Evolutionary conservation across 116 monocot species (phyloP), one percentile per base, ranked within the genome.

Genomic region (Zostera marina): DNA sequence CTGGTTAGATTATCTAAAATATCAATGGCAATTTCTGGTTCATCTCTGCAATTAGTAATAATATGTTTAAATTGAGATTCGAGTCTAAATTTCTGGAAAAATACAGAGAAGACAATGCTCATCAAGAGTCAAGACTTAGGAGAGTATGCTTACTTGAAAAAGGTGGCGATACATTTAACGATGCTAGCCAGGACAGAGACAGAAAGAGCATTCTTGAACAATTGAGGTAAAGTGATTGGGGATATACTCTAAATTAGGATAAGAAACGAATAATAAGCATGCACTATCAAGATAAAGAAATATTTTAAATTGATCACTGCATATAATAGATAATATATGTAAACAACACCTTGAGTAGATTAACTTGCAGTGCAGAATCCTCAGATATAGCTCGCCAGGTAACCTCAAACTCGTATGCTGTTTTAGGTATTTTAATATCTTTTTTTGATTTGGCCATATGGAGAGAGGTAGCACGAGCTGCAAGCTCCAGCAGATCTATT

Each of bases 321-420:
- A 24, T 32, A 16, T 15, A 44, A 20, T 16, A 12, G 12, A 42
- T 20, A 9, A 22, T 42, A 59, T 9, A 43, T 13, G 54, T 14
- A 19, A 74, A 11, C 14, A 68, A 39, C 56, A 88, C 96, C 85
- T 89, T 96, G 14, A 96, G 63, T 54, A 96, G 53, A 39, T 63
- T 64, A 68, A 68, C 58, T 76, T 96, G 96, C 59, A 54, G 44
- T 17, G 23, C 16, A 63, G 60, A 49, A 56, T 89, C 83, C 60
- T 78, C 58, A 53, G 89, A 96, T 5, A 89, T 73, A 26, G 80
- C 72, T 41, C 81, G 78, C 89, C 89, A 96, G 9, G 76, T 85
- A 66, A 88, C 80, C 62, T 96, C 96, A 73, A 96, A 89, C 53
- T 96, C 80, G 57, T 96, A 96, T 58, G 89, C 85, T 42, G 89